A percentile compares a stretch with the other conserved stretches of the same genome.
These are phyloP conservation scores for Cucurbita argyrosperma DNA, from an alignment of 306 rosid species.

Conservation along the genomic window DNA sequence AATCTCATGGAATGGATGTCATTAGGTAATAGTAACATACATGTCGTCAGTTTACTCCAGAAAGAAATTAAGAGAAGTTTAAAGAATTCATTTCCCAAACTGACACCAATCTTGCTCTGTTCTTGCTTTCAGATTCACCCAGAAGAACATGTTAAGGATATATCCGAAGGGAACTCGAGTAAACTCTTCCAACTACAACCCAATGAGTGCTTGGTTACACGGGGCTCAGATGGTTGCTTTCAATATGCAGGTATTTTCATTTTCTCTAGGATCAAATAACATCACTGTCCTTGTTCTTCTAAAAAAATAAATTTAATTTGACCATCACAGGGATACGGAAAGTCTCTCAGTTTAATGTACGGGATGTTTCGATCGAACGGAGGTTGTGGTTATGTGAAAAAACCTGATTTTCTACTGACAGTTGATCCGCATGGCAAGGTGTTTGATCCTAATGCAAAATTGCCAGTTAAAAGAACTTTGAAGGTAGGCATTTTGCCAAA, in stretches of 20 bases:
- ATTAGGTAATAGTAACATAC: constrained; percentile 33
- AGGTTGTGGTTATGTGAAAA: constrained; percentile 73
- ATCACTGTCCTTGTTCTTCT: not conserved
- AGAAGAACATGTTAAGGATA: constrained; percentile 57
- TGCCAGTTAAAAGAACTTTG: constrained; percentile 33
- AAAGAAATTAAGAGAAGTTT: not conserved
- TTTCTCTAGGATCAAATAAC: not conserved
- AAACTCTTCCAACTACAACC: constrained; percentile 65
- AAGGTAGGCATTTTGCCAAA: constrained; percentile 32
- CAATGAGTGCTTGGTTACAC: constrained; percentile 72
- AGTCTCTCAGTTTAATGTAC: constrained; percentile 56
- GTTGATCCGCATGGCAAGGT: constrained; percentile 25
- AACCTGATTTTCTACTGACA: constrained; percentile 49
- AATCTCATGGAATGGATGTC: constrained; percentile 42
- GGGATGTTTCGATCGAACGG: constrained; percentile 93
- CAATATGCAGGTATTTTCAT: constrained; percentile 77
- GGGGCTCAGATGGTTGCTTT: constrained; percentile 98
- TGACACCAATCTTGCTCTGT: not conserved
- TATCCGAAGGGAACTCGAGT: constrained; percentile 85
- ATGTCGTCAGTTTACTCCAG: not conserved
- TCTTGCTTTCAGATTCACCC: constrained; percentile 52
- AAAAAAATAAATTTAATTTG: constrained; percentile 2
- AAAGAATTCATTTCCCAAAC: not conserved
- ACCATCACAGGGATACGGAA: constrained; percentile 54
- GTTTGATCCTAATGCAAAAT: constrained; percentile 46